phyloP scores from a whole-genome alignment of 805 yeast species.

The Grigorovia transvaalensis region DNA sequence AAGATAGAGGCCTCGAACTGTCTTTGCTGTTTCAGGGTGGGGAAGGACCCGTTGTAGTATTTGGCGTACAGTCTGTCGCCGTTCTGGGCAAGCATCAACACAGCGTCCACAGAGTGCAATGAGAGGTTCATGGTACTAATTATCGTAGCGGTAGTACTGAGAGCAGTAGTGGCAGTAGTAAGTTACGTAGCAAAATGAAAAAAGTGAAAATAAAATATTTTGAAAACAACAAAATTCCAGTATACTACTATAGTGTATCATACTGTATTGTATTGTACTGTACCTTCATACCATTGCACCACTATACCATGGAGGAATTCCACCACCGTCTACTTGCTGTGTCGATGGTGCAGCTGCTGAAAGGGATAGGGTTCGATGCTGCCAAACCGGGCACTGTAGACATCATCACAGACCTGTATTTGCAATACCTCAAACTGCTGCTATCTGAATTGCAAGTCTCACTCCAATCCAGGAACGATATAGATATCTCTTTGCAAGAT shows the following conservation, averaged over 20 bases:
- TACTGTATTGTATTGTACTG: too few species aligned
- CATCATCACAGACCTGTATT: conserved; percentile 64
- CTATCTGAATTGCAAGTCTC: conserved; percentile 41
- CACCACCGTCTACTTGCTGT: conserved; percentile 38
- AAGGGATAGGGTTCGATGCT: conserved; percentile 76
- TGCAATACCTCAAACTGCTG: conserved; percentile 50
- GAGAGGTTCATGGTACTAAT: conserved; percentile 28
- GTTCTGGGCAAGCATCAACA: conserved; percentile 68
- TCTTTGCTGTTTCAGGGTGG: conserved; percentile 46
- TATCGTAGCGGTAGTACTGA: too few species aligned
- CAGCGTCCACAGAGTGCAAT: conserved; percentile 73
- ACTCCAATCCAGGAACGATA: conserved; percentile 23
- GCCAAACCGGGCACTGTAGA: conserved; percentile 64
- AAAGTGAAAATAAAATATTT: too few species aligned
- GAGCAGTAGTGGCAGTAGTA: too few species aligned
- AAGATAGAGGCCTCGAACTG: conserved; percentile 67
- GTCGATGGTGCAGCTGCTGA: conserved; percentile 45
- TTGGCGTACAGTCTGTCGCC: conserved; percentile 77
- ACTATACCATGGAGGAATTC: conserved; percentile 30
- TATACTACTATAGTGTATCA: too few species aligned
- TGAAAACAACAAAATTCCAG: too few species aligned
- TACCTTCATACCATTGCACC: background rate
- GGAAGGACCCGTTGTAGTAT: conserved; percentile 41
- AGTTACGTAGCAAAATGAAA: too few species aligned
- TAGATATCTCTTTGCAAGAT: conserved; percentile 47